Conservation (phyloP, 352 stramenopile genomes). For the Peronospora farinosa region DNA sequence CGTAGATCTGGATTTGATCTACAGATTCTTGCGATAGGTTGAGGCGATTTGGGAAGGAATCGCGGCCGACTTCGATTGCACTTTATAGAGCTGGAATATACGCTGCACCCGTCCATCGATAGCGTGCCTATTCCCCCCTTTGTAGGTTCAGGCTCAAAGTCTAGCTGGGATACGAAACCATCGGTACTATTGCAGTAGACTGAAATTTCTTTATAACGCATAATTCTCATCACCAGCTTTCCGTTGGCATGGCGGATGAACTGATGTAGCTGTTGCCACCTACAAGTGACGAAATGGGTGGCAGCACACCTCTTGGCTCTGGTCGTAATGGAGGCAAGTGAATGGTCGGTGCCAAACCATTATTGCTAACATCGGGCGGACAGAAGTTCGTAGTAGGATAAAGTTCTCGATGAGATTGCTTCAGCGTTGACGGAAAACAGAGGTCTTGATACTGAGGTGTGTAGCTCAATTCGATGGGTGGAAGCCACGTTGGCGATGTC, state of each 20-base stretch:
- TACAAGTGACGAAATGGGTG: slow-evolving; percentile 52
- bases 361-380: background rate
- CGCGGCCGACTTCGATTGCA: too few relatives aligned
- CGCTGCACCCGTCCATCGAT: slow-evolving; percentile 2
- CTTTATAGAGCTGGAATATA: too few relatives aligned
- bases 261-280: slow-evolving; percentile 8
- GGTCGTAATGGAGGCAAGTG: slow-evolving; percentile 33
- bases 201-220: too few relatives aligned
- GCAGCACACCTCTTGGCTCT: slow-evolving; percentile 34
- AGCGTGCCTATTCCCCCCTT: slow-evolving; percentile 9
- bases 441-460: slow-evolving; percentile 20
- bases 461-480: slow-evolving; percentile 11
- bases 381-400: slow-evolving; percentile 13
- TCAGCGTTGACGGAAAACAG: slow-evolving; percentile 8
- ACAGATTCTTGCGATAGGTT: too few relatives aligned
- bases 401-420: slow-evolving; percentile 4
- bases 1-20: background rate
- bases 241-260: slow-evolving; percentile 1
- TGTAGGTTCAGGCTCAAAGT: too few relatives aligned
- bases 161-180: too few relatives aligned
- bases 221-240: slow-evolving; percentile 12
- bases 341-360: slow-evolving; percentile 4
- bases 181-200: too few relatives aligned
- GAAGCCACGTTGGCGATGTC: slow-evolving; percentile 11
- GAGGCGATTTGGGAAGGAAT: background rate